Percentiles rank a stretch among this genome's conserved stretches.
Conservation (phyloP, 1,284 basidiomycete genomes). For the Butyriboletus appendiculatus region DNA sequence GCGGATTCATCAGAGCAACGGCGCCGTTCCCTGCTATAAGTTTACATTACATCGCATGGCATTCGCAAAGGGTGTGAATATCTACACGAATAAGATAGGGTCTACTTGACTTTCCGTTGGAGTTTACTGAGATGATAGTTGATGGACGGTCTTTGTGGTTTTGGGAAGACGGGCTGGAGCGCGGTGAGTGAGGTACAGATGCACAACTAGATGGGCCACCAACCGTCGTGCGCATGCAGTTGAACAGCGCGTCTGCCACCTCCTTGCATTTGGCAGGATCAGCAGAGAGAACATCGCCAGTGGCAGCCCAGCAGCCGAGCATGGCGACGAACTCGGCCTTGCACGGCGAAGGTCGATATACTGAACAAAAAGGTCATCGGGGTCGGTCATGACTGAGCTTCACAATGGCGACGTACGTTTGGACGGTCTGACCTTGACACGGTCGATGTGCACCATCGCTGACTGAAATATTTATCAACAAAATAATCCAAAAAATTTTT, state of each 20-base stretch:
- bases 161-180: constrained; percentile 60
- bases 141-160: constrained; percentile 69
- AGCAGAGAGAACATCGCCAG: constrained; percentile 66
- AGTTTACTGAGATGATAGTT: constrained; percentile 85
- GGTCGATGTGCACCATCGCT: constrained; percentile 62
- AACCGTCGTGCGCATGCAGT: constrained; percentile 88
- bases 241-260: constrained; percentile 67
- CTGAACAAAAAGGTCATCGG: constrained; percentile 6
- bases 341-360: constrained; percentile 28
- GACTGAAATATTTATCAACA: background rate
- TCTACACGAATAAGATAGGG: constrained; percentile 22
- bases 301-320: constrained; percentile 92
- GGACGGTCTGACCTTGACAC: constrained; percentile 78
- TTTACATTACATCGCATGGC: constrained; percentile 21
- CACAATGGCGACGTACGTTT: constrained; percentile 54
- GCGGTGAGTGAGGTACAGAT: background rate
- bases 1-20: background rate
- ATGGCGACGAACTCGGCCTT: constrained; percentile 74
- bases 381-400: no score
- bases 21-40: constrained; percentile 7
- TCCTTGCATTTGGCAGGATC: constrained; percentile 56
- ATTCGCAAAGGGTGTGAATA: constrained; percentile 20
- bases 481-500: background rate
- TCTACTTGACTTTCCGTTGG: constrained; percentile 68
- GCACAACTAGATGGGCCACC: constrained; percentile 35